Percentiles rank a stretch among this genome's conserved stretches.
These are phyloP conservation scores for Botrytis squamosa DNA, from an alignment of 2,329 filamentous ascomycete genomes.

Conservation along the genomic window DNA sequence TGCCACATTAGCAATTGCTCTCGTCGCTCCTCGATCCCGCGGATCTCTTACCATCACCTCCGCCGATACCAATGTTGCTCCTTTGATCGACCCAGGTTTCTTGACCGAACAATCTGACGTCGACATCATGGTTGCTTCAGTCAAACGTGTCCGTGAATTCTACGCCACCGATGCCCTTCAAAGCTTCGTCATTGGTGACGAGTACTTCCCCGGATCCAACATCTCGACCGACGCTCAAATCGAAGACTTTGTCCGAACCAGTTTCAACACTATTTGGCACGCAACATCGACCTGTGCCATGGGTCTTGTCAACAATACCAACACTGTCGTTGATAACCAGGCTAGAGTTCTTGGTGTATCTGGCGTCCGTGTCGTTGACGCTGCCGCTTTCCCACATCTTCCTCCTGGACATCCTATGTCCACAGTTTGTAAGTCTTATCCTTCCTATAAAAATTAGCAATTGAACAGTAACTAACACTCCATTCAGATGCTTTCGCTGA, in stretches of 20 bases:
- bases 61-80: constrained; percentile 40
- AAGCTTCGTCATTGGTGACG: constrained; percentile 24
- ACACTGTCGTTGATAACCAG: constrained; percentile 34
- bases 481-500: constrained; percentile 44
- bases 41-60: constrained; percentile 47
- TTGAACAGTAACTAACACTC: not conserved
- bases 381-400: constrained; percentile 31
- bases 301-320: constrained; percentile 46
- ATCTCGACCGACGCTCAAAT: constrained; percentile 32
- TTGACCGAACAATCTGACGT: constrained; percentile 45
- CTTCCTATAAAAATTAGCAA: not conserved
- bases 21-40: constrained; percentile 45
- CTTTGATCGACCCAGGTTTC: constrained; percentile 47
- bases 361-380: constrained; percentile 33
- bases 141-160: constrained; percentile 44
- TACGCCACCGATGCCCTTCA: constrained; percentile 26
- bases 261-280: constrained; percentile 46
- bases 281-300: constrained; percentile 58
- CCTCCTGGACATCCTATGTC: constrained; percentile 45
- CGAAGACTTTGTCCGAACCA: constrained; percentile 27
- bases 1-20: constrained; percentile 29
- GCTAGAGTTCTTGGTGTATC: constrained; percentile 32
- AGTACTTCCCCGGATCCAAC: constrained; percentile 28
- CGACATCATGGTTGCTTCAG: constrained; percentile 46
- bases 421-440: constrained; percentile 40